A percentile compares a stretch with the other conserved stretches of the same genome.
Evolutionary conservation across 148 eudicot genomes (phyloP).

Genomic region (Vaccinium macrocarpon): DNA sequence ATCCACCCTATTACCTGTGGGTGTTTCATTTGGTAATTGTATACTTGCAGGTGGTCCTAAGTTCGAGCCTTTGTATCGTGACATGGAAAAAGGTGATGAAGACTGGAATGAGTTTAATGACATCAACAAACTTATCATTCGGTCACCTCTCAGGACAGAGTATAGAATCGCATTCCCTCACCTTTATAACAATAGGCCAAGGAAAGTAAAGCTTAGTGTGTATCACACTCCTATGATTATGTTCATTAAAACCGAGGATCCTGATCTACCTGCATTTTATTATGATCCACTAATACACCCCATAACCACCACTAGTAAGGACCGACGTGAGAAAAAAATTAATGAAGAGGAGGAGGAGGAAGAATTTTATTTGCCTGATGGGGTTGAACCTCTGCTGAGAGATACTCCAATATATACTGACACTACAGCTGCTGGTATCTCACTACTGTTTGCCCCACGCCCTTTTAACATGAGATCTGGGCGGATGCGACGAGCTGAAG

Average conservation of each 20-base stretch:
- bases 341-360: constrained; percentile 81
- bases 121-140: constrained; percentile 91
- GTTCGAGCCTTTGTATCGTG: constrained; percentile 98
- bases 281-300: constrained; percentile 98
- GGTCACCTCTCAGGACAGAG: constrained; percentile 97
- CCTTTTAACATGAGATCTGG: constrained; percentile 99
- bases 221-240: constrained; percentile 98
- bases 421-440: constrained; percentile 97
- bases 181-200: constrained; percentile 93
- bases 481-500: constrained; percentile 93
- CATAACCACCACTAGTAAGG: constrained; percentile 65
- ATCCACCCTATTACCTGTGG: not conserved
- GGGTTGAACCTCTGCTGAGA: constrained; percentile 73
- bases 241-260: constrained; percentile 98
- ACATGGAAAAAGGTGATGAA: constrained; percentile 99
- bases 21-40: constrained; percentile 14
- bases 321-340: constrained; percentile 61
- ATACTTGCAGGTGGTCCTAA: constrained; percentile 86
- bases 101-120: constrained; percentile 99
- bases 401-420: constrained; percentile 83
- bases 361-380: constrained; percentile 87
- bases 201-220: constrained; percentile 88
- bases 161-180: constrained; percentile 97
- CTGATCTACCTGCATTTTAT: constrained; percentile 97
- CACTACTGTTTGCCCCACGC: constrained; percentile 87